Evolutionary conservation across 495 filamentous ascomycete species (phyloP).

Genomic region (Aspergillus indologenus): DNA sequence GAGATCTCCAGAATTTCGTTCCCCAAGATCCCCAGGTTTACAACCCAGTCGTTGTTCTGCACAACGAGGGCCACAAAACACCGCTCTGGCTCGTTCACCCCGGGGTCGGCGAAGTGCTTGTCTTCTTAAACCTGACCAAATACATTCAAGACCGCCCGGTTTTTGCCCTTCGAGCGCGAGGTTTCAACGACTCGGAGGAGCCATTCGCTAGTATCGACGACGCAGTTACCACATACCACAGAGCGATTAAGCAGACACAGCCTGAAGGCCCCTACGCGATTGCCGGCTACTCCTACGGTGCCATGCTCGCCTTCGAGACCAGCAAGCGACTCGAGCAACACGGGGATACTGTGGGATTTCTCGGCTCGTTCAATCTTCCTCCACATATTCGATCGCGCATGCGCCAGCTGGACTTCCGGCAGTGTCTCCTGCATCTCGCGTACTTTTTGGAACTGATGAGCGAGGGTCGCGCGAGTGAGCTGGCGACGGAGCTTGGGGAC

Average conservation of each 20-base stretch:
- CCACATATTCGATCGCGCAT: constrained; percentile 54
- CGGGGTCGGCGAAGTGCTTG: constrained; percentile 54
- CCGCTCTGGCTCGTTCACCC: constrained; percentile 58
- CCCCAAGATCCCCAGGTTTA: constrained; percentile 25
- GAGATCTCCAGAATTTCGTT: constrained; percentile 25
- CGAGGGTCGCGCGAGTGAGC: constrained; percentile 29
- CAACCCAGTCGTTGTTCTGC: constrained; percentile 47
- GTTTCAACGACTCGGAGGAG: constrained; percentile 44
- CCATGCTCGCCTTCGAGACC: constrained; percentile 54
- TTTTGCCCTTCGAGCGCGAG: constrained; percentile 52
- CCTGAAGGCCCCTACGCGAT: constrained; percentile 55
- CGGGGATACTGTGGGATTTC: constrained; percentile 28
- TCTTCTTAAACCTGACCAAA: constrained; percentile 51
- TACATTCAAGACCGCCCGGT: constrained; percentile 48
- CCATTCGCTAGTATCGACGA: constrained; percentile 37
- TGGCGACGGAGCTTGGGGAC: constrained; percentile 5
- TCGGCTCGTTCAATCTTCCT: constrained; percentile 37
- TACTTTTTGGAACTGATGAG: constrained; percentile 48
- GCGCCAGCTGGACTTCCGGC: constrained; percentile 45
- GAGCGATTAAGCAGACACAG: constrained; percentile 43
- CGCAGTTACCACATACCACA: constrained; percentile 36
- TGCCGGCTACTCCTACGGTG: constrained; percentile 54
- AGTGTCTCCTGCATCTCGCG: constrained; percentile 43
- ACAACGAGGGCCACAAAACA: constrained; percentile 34
- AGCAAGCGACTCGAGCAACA: constrained; percentile 42